A percentile compares a stretch with the other conserved stretches of the same genome.
Conservation (phyloP, 306 rosid genomes). For the Pachyrhizus erosus region DNA sequence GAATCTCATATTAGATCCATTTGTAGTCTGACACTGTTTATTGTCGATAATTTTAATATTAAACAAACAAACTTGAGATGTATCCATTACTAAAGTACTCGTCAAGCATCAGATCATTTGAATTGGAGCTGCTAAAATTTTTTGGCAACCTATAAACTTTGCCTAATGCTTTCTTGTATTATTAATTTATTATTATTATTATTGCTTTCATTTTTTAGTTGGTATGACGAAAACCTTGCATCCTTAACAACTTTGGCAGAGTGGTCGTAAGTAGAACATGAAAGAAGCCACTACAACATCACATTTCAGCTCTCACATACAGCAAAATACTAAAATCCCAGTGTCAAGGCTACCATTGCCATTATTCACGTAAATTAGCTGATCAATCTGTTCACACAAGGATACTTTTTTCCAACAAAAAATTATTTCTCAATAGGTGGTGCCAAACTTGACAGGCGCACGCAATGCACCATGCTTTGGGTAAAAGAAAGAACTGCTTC, state of each 20-base stretch:
- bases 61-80: too few relatives aligned
- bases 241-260: slow-evolving; percentile 19
- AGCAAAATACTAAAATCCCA: background rate
- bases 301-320: background rate
- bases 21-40: background rate
- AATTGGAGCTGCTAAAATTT: too few relatives aligned
- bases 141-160: background rate
- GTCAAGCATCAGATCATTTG: too few relatives aligned
- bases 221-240: background rate
- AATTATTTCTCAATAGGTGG: background rate
- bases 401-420: background rate
- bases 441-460: slow-evolving; percentile 5
- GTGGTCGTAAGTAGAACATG: background rate
- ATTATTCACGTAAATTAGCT: background rate
- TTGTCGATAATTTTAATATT: too few relatives aligned
- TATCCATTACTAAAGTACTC: too few relatives aligned
- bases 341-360: background rate
- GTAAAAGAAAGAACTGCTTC: slow-evolving; percentile 1
- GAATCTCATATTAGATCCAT: too few relatives aligned
- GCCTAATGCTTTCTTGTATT: background rate
- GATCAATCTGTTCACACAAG: background rate
- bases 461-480: slow-evolving; percentile 1
- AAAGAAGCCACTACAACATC: background rate
- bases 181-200: background rate
- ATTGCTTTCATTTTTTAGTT: background rate